phyloP scores from a whole-genome alignment of 768 basidiomycete species.

The Suillus brevipes region DNA sequence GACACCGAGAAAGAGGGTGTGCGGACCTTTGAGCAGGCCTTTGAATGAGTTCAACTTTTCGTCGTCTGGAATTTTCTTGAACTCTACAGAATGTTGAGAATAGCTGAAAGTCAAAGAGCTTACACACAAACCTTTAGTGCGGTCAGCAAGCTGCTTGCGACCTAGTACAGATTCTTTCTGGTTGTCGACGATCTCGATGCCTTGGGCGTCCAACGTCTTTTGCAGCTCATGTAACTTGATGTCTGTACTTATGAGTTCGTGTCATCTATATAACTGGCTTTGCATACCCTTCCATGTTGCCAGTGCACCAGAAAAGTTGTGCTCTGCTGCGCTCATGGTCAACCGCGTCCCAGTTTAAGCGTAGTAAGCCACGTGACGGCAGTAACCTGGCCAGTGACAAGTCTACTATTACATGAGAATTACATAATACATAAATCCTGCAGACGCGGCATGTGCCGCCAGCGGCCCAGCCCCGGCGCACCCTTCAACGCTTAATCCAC shows the following conservation, averaged over 20 bases:
- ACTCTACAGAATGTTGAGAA: constrained; percentile 54
- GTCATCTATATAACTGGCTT: background rate
- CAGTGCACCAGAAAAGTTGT: constrained; percentile 92
- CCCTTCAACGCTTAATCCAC: no score
- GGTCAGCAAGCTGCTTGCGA: constrained; percentile 91
- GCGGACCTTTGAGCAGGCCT: constrained; percentile 78
- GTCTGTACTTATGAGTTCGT: constrained; percentile 42
- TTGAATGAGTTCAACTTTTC: constrained; percentile 90
- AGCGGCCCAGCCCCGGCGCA: no score
- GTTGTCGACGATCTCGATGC: constrained; percentile 95
- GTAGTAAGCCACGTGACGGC: background rate
- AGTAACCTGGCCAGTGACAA: no score
- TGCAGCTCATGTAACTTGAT: constrained; percentile 90
- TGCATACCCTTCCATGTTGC: constrained; percentile 86
- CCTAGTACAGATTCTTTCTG: constrained; percentile 97
- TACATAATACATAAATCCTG: no score
- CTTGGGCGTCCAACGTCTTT: constrained; percentile 89
- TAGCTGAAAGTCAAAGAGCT: background rate
- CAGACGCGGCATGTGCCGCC: no score
- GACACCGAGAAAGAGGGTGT: constrained; percentile 5
- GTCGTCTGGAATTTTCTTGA: constrained; percentile 91
- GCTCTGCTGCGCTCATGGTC: constrained; percentile 44
- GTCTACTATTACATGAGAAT: no score
- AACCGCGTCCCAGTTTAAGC: background rate
- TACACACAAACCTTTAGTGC: constrained; percentile 80